Evolutionary conservation across 371 early-diverging fungal species (phyloP).

Genomic region (Chytridium lagenaria): DNA sequence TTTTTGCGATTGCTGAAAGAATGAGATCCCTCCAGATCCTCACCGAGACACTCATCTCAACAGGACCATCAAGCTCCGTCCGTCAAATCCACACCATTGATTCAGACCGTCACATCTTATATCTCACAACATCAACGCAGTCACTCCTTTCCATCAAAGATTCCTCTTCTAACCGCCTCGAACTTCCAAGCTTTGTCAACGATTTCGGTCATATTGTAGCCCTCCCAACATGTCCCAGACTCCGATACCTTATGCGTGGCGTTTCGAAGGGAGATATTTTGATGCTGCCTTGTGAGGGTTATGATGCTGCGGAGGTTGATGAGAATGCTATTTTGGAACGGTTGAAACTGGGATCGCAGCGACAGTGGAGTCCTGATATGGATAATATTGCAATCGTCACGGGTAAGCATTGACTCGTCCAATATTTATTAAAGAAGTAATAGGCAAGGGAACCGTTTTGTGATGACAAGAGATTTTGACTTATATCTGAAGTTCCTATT

Average conservation of each 20-base stretch:
- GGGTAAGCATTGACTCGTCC: conserved; percentile 33
- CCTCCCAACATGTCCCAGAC: conserved; percentile 59
- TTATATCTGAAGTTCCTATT: conserved; percentile 81
- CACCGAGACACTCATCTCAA: neutral
- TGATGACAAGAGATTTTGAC: conserved; percentile 94
- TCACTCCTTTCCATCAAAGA: neutral
- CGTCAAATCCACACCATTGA: neutral
- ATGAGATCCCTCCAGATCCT: neutral
- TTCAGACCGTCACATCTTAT: neutral
- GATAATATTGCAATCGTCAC: conserved; percentile 85
- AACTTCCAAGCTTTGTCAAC: neutral
- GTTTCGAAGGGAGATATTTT: conserved; percentile 73
- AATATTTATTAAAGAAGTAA: neutral
- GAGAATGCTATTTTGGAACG: conserved; percentile 41
- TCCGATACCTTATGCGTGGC: conserved; percentile 69
- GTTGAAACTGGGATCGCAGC: conserved; percentile 70
- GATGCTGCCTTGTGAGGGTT: conserved; percentile 60
- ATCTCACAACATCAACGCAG: neutral
- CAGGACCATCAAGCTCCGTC: neutral
- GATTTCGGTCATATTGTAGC: neutral
- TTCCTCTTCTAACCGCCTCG: neutral
- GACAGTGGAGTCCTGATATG: conserved; percentile 93
- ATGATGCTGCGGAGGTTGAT: conserved; percentile 42
- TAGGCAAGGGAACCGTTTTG: conserved; percentile 68
- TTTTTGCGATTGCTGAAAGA: neutral